Percentiles rank a stretch among this genome's conserved stretches.
Evolutionary conservation across 306 rosid species (phyloP).

Genomic region (Lithocarpus polystachyus): DNA sequence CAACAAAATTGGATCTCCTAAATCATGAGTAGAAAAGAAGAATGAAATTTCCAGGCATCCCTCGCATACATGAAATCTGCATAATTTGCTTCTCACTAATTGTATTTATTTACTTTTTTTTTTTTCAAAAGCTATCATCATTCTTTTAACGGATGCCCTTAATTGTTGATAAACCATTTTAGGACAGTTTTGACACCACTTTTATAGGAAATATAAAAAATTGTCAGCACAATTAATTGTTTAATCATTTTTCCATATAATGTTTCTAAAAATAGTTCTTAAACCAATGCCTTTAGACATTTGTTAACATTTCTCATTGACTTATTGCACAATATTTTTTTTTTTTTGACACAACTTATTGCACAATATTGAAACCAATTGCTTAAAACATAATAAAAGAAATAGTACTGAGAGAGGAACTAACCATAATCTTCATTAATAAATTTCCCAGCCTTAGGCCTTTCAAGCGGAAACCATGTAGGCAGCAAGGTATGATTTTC

Average conservation of each 20-base stretch:
- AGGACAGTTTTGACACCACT: fast-evolving
- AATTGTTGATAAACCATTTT: too few species aligned
- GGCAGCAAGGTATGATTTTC: constrained; percentile 56
- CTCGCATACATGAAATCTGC: not conserved
- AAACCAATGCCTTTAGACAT: too few species aligned
- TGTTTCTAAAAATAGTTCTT: too few species aligned
- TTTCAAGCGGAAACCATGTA: constrained; percentile 63
- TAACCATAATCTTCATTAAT: constrained; percentile 56
- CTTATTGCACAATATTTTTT: not conserved
- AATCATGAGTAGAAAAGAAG: not conserved
- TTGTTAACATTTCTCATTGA: too few species aligned
- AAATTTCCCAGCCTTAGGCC: constrained; percentile 41
- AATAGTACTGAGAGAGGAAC: constrained; percentile 18
- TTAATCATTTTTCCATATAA: too few species aligned
- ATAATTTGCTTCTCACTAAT: not conserved
- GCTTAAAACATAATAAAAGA: not conserved
- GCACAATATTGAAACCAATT: not conserved
- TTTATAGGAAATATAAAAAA: too few species aligned
- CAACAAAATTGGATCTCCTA: not conserved
- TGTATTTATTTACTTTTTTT: too few species aligned
- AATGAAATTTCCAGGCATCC: not conserved
- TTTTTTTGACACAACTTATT: too few species aligned
- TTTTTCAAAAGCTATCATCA: too few species aligned
- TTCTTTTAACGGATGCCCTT: too few species aligned
- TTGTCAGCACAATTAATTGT: too few species aligned